Evolutionary conservation across 2,329 filamentous ascomycete genomes (phyloP), one percentile per base, ranked within the genome.

Genomic region (Scytalidium sp.): DNA sequence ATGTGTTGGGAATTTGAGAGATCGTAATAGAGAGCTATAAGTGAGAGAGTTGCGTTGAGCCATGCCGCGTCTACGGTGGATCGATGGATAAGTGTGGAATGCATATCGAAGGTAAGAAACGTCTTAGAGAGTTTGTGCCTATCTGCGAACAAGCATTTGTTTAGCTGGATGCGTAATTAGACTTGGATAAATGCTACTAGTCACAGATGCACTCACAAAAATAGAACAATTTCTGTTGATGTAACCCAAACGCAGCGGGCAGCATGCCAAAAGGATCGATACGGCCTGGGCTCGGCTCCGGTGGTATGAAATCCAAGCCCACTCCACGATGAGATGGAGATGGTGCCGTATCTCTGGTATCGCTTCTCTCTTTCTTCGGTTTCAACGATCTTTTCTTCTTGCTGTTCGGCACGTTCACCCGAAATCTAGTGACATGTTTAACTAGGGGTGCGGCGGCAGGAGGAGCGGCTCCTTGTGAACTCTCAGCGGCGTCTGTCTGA

Each of bases 41-140:
- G 51, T 20, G 52, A 53, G 3, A 58, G 45, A 25, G 56, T 50
- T 2, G 54, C 53, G 40, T 56, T 55, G 7, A 58, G 50, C 17
- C 54, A 36, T 11, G 51, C 54, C 1, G 50, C 43, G 25, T 56
- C 54, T 2, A 45, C 32, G 13, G 46, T 43, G 17, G 50, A 48
- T 41, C 48, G 40, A 3, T 49, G 47, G 23, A 55, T 53, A 41
- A 56, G 53, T 6, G 49, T 39, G 2, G 49, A 29, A 23, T 50
- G 46, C 3, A 54, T 43, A 45, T 58, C 54, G 32, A 56, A 52
- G 5, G 51, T 51, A 3, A 58, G 39, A n/a, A 47, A 53, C 29
- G 55, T 56, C 22, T 43, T 25, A 10, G 19, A 19, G 29, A 42
- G 29, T 11, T n/a, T 15, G 21, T 39, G 13, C 41, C 29, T 22